These are phyloP conservation scores for Microbotryomycetes sp. DNA, from an alignment of 1,284 basidiomycete species.

Conservation along the genomic window DNA sequence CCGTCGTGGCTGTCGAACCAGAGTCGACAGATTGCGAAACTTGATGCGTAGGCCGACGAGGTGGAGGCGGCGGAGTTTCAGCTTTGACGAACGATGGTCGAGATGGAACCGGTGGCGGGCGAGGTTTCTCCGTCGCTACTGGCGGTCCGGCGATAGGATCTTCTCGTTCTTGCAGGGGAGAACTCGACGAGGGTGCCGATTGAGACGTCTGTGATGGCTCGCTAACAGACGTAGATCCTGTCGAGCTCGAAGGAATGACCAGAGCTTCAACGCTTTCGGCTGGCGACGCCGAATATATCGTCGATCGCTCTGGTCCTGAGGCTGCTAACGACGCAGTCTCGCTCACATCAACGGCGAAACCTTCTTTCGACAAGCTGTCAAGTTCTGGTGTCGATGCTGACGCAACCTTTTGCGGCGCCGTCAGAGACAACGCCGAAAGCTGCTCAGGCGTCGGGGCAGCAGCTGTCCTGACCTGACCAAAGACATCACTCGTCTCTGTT, in stretches of 20 bases:
- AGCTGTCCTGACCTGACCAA: background rate
- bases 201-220: background rate
- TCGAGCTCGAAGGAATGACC: background rate
- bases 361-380: background rate
- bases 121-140: background rate
- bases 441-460: background rate
- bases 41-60: background rate
- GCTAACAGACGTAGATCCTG: background rate
- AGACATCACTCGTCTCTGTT: background rate
- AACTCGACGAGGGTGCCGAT: background rate
- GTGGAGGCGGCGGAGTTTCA: background rate
- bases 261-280: background rate
- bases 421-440: slow-evolving; percentile 3
- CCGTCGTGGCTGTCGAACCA: background rate
- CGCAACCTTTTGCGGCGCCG: background rate
- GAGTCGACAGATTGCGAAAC: slow-evolving; percentile 8
- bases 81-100: slow-evolving; percentile 2
- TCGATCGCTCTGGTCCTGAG: background rate
- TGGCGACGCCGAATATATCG: background rate
- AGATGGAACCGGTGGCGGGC: background rate
- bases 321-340: background rate
- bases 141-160: background rate
- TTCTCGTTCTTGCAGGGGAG: background rate
- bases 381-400: background rate
- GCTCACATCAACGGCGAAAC: background rate